Percentiles rank a stretch among this genome's conserved stretches.
phyloP scores from a whole-genome alignment of 306 rosid genomes.

The Lotus japonicus region DNA sequence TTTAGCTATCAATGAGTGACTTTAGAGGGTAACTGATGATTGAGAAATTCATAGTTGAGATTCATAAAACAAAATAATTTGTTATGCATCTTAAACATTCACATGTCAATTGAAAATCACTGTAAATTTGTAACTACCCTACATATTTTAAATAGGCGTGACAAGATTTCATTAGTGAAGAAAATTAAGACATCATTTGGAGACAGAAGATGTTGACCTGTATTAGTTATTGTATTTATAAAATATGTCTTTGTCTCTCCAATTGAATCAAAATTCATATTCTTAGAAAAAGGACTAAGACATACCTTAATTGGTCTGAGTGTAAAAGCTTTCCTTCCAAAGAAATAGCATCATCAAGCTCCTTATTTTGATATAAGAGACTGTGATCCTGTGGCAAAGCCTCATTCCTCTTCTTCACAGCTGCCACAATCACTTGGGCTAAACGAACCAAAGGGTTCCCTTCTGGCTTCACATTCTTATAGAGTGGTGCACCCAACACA shows the following conservation, averaged over 20 bases:
- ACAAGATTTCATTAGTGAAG: no score
- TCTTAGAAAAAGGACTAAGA: not conserved
- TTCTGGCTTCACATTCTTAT: constrained; percentile 35
- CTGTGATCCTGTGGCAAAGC: constrained; percentile 33
- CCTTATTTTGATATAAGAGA: constrained; percentile 42
- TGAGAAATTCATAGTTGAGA: no score
- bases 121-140: no score
- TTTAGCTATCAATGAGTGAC: no score
- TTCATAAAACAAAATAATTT: no score
- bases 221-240: no score
- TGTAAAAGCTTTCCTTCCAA: constrained; percentile 53
- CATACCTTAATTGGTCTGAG: constrained; percentile 52
- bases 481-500: constrained; percentile 54
- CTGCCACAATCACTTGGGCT: constrained; percentile 60
- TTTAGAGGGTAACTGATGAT: no score
- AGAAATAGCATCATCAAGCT: constrained; percentile 56
- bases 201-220: no score
- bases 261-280: not conserved
- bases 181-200: no score
- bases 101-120: no score
- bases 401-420: constrained; percentile 48
- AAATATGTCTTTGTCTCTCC: not conserved
- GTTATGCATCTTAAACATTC: no score
- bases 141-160: no score
- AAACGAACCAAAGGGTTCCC: constrained; percentile 69